Base-by-base conservation (phyloP, 306 rosid species). In the Begonia peltatifolia region DNA sequence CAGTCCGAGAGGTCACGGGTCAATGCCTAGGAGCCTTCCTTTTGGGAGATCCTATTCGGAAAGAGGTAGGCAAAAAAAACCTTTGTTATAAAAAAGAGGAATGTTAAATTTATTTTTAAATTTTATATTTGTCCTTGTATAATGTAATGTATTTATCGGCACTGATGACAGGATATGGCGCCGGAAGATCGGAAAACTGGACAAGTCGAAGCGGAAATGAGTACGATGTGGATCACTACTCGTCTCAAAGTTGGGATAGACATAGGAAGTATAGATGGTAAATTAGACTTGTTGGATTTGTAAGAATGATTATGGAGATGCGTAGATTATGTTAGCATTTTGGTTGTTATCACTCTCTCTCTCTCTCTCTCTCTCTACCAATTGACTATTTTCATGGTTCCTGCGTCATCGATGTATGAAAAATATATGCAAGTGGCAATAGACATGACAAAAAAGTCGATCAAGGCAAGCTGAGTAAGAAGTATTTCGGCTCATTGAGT, bases 21-120 rank as follows among this genome's bases (percentile, higher is more conserved):
- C 71, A 15, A 56, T 35, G n/a, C 51, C 72, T n/a, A 68, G 74
- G 54, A 71, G 72, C 63, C 73, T 81, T 47, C 17, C 57, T 30
- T 12, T 4, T 25, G 59, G 58, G 44, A 79, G 95, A 61, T 58
- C 61, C 48, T 63, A 43, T 38, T 56, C 72, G 43, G 87, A 84
- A 42, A 57, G 93, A 74, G 58, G 77, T 54, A 65, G 87, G 58
- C 71, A 87, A 61, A 25, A 2, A 25, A 25, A 25, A 74, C 81
- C 61, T 25, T 54, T 50, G 42, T 5, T 1, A 25, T 2, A 25
- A 23, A 23, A 23, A 23, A 23, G 2, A 5, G 2, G 2, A 23
- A 25, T 6, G 35, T 30, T 30, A 7, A 5, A 9, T 2, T 30
- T 7, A 30, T 5, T 1, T 0, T 30, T 9, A 3, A 30, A 30